Evolutionary conservation across 148 eudicot species (phyloP).

Genomic region (Rhododendron henanense): DNA sequence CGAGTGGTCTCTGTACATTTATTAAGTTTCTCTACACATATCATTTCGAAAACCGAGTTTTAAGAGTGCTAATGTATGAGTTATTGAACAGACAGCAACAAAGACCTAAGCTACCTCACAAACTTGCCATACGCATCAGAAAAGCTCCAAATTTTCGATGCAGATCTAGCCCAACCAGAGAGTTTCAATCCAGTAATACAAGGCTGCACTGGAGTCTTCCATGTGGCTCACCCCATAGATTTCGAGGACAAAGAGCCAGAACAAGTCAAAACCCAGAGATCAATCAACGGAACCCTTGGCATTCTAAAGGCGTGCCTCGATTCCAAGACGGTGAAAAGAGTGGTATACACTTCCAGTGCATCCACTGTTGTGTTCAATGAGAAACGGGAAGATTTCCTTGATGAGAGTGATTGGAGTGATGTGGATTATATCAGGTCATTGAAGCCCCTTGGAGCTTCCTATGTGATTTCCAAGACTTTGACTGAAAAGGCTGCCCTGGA

Average conservation of each 20-base stretch:
- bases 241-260: constrained; percentile 33
- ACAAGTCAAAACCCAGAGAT: constrained; percentile 22
- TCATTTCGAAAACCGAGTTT: background rate
- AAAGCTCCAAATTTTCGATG: constrained; percentile 32
- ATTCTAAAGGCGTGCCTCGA: constrained; percentile 33
- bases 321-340: constrained; percentile 39
- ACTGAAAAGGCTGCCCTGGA: constrained; percentile 44
- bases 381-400: background rate
- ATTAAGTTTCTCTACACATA: background rate
- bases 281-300: constrained; percentile 25
- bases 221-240: constrained; percentile 40
- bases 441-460: constrained; percentile 14
- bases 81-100: constrained; percentile 23
- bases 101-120: constrained; percentile 43
- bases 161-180: constrained; percentile 37
- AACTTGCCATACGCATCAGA: constrained; percentile 39
- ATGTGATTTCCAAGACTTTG: constrained; percentile 32
- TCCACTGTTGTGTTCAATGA: constrained; percentile 16
- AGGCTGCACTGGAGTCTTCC: constrained; percentile 53
- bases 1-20: background rate
- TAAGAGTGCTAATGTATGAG: background rate
- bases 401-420: constrained; percentile 40
- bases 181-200: constrained; percentile 29
- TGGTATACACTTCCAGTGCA: constrained; percentile 41
- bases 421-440: constrained; percentile 17